Percentiles rank a stretch among this genome's conserved stretches.
Evolutionary conservation across 2,329 filamentous ascomycete genomes (phyloP).

Genomic region (Sclerotinia sclerotiorum): DNA sequence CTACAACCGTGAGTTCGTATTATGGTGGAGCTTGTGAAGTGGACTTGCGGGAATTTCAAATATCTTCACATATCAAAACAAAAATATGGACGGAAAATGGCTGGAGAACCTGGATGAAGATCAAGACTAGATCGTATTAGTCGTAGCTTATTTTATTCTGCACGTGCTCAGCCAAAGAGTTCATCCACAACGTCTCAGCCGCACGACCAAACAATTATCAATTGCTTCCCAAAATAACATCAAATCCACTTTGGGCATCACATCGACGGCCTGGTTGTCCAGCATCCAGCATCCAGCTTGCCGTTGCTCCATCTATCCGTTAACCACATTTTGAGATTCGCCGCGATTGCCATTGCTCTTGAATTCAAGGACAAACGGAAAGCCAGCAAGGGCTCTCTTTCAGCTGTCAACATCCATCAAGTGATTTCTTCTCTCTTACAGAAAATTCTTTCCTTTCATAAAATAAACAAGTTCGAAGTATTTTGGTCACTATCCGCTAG

Average conservation of each 20-base stretch:
- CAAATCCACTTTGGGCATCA: background rate
- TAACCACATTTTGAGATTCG: background rate
- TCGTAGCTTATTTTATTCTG: background rate
- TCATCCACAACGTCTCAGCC: background rate
- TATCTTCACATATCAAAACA: background rate
- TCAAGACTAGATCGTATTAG: background rate
- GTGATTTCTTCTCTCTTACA: no score
- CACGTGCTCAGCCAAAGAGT: background rate
- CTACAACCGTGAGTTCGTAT: slow-evolving; percentile 4
- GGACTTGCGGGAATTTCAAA: background rate
- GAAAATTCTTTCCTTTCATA: no score
- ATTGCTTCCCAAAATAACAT: background rate
- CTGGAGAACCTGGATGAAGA: slow-evolving; percentile 4
- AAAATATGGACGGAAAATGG: background rate
- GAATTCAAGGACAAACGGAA: background rate
- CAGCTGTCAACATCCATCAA: no score
- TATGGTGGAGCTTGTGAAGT: background rate
- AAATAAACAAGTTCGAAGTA: no score
- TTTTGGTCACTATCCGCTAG: no score
- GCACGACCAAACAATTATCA: background rate
- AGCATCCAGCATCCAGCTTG: background rate
- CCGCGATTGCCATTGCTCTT: background rate
- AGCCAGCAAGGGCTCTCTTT: no score
- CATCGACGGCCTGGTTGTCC: background rate
- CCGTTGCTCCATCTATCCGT: background rate